These are phyloP conservation scores for Blepharisma japonicum DNA, from an alignment of 73 alveolate genomes.

Conservation along the genomic window DNA sequence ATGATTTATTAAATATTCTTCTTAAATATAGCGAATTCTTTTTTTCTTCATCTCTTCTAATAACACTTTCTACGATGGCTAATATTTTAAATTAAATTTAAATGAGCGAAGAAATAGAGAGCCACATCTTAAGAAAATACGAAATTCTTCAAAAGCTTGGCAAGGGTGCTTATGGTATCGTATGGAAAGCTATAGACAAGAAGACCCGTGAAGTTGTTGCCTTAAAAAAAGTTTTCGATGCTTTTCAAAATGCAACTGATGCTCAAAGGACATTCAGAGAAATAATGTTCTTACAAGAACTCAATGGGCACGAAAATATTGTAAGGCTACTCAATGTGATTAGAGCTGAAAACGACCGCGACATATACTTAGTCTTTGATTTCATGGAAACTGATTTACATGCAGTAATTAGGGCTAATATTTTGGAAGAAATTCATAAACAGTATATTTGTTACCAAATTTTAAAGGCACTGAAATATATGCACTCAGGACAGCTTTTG, in stretches of 20 bases:
- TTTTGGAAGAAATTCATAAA: constrained; percentile 71
- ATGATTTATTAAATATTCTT: too few species aligned
- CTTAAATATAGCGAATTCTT: too few species aligned
- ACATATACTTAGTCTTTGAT: constrained; percentile 76
- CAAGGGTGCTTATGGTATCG: constrained; percentile 72
- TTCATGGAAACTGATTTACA: constrained; percentile 94
- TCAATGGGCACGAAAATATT: constrained; percentile 91
- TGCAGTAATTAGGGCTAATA: constrained; percentile 97
- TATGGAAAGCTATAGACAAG: constrained; percentile 64
- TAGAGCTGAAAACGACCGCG: constrained; percentile 93
- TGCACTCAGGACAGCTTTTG: constrained; percentile 77
- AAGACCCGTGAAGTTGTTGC: constrained; percentile 78
- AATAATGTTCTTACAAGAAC: constrained; percentile 80
- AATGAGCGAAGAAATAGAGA: constrained; percentile 68
- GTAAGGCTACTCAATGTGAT: constrained; percentile 88
- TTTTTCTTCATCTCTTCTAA: too few species aligned
- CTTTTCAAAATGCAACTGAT: constrained; percentile 97
- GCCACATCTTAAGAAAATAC: constrained; percentile 62
- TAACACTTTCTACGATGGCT: too few species aligned
- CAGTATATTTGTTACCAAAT: constrained; percentile 90
- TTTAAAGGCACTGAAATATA: constrained; percentile 88
- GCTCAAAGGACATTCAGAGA: constrained; percentile 96
- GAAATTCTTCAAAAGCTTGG: constrained; percentile 67
- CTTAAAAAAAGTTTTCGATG: constrained; percentile 91
- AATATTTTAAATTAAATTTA: background rate